A percentile compares a stretch with the other conserved stretches of the same genome.
Conservation (phyloP, 2,329 filamentous ascomycete genomes). For the Chaetomium globosum region DNA sequence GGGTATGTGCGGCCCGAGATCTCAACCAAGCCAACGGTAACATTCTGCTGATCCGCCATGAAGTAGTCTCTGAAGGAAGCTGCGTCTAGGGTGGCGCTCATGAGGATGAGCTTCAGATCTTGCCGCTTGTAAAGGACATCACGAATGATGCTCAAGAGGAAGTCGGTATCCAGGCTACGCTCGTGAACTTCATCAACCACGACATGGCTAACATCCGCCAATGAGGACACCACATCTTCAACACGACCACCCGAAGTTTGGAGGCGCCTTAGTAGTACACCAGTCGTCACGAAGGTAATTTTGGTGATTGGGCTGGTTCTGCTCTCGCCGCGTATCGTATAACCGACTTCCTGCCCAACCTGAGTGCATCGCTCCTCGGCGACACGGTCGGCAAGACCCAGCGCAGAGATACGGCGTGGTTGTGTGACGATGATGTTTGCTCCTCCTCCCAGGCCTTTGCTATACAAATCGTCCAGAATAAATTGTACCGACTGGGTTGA, state of each 20-base stretch:
- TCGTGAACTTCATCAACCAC: constrained; percentile 98
- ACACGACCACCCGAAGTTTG: constrained; percentile 82
- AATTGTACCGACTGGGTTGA: constrained; percentile 97
- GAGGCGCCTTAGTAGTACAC: constrained; percentile 85
- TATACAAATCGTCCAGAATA: constrained; percentile 86
- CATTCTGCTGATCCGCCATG: constrained; percentile 56
- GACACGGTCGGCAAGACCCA: constrained; percentile 91
- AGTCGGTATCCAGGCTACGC: constrained; percentile 91
- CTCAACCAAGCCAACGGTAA: constrained; percentile 76
- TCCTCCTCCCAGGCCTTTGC: constrained; percentile 69
- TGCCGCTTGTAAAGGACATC: constrained; percentile 75
- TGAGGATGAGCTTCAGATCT: constrained; percentile 86
- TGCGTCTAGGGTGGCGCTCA: constrained; percentile 95
- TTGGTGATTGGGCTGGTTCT: constrained; percentile 73
- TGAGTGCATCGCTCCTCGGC: constrained; percentile 82
- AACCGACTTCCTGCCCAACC: constrained; percentile 88
- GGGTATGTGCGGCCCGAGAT: constrained; percentile 89
- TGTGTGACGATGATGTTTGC: constrained; percentile 96
- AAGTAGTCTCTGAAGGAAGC: constrained; percentile 85
- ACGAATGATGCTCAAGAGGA: constrained; percentile 82
- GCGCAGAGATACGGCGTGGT: constrained; percentile 87
- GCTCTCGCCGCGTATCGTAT: constrained; percentile 87
- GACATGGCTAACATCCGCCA: constrained; percentile 90
- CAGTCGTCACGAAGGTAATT: constrained; percentile 94
- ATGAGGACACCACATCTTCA: constrained; percentile 76